phyloP scores from a whole-genome alignment of 257 asterid species.

The Eustoma russellianum region DNA sequence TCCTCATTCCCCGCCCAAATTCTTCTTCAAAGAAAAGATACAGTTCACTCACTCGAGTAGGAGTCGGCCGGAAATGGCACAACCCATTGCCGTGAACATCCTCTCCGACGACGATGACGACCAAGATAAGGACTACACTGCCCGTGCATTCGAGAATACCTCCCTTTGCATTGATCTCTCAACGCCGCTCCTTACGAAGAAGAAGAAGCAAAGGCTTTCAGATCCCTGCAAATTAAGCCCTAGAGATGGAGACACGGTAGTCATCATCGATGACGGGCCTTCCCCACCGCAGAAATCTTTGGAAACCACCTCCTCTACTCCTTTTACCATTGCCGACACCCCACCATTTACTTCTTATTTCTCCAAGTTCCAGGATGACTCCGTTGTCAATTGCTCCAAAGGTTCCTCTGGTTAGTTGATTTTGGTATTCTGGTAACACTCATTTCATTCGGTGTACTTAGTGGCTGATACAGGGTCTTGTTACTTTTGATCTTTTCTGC shows the following conservation, averaged over 20 bases:
- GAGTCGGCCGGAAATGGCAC: slow-evolving; percentile 39
- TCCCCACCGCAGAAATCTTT: slow-evolving; percentile 29
- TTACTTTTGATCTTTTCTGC: no score
- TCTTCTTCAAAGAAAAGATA: no score
- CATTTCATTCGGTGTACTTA: no score
- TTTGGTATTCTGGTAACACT: background rate
- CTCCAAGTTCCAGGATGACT: slow-evolving; percentile 16
- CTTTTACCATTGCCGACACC: slow-evolving; percentile 47
- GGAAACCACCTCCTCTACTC: slow-evolving; percentile 12
- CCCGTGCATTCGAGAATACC: slow-evolving; percentile 6
- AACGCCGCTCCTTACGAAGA: slow-evolving; percentile 47
- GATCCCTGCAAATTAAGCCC: slow-evolving; percentile 24
- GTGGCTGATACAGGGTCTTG: no score
- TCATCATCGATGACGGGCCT: slow-evolving; percentile 62
- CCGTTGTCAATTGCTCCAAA: slow-evolving; percentile 30
- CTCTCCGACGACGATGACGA: slow-evolving; percentile 33
- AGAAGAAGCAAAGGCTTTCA: slow-evolving; percentile 49
- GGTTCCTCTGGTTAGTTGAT: slow-evolving; percentile 25
- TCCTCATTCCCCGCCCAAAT: no score
- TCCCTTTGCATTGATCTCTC: slow-evolving; percentile 44
- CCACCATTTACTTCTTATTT: slow-evolving; percentile 44
- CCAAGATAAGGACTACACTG: background rate
- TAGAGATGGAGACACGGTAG: slow-evolving; percentile 26
- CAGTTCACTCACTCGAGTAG: no score
- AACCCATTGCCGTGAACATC: slow-evolving; percentile 53